Evolutionary conservation across 345 rosid genomes (phyloP), one percentile per base, ranked within the genome.

Genomic region (Arabis hirsuta): DNA sequence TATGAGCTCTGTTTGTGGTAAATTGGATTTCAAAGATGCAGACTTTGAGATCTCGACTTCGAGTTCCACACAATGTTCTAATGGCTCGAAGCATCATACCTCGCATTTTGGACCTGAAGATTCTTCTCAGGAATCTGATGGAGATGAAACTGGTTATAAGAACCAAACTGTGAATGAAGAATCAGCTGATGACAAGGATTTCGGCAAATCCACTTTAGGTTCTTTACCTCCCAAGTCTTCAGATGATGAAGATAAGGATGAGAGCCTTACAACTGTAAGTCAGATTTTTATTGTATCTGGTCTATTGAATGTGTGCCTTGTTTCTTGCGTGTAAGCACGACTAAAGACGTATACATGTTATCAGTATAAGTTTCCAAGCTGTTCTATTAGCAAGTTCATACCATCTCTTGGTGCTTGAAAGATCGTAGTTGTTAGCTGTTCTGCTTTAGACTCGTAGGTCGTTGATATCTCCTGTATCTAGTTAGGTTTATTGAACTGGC

Each of bases 51-150:
- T 65, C 10, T 56, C 50, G 1, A 7, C n/a, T 55, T 59, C 53
- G 59, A 74, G 32, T 62, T 69, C 70, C 31, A 77, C 48, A 19
- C 76, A 58, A 34, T 80, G 31, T 50, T 74, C 47, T 39, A 5
- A 39, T 31, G 78, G 66, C 64, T 69, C 62, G 65, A 51, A 81
- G 44, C 64, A 29, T 43, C 64, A 19, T 44, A 41, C 65, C 7
- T 72, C 45, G 4, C 32, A 4, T 71, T 6, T 16, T 31, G 76
- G 80, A 31, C 53, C 73, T 66, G 77, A 82, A 45, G 79, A 75
- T 70, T 54, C 61, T 70, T 56, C 61, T 32, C 77, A 58, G 48
- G 88, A 71, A 47, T 79, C 80, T 45, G 85, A 79, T 53, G 76
- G 76, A 16, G 83, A 82, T 54, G 79, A 72, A 67, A 56, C 68